Base-by-base conservation (phyloP, 345 rosid species). In the Arabis hirsuta region DNA sequence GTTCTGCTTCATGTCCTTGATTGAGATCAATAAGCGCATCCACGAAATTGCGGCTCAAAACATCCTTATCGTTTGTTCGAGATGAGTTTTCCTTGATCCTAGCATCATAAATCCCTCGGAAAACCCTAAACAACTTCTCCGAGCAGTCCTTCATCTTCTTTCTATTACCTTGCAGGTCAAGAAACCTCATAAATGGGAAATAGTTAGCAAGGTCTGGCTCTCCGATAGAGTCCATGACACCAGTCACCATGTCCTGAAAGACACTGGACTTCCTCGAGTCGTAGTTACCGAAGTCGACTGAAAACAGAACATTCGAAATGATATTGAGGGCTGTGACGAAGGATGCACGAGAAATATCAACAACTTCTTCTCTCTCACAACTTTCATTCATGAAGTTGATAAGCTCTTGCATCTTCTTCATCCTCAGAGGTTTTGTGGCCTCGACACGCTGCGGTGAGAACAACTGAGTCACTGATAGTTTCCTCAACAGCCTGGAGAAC, bases 381-480 rank as follows among this genome's bases (percentile, higher is more conserved):
- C 63, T 34, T 75, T 52, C 63, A 24, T 24, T 57, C 9, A 67
- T 3, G 57, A 60, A 75, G 51, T 14, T 60, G 6, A 75, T 8
- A 22, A 75, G 73, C 38, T 75, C 79, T 61, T 67, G 46, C 42
- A 68, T 69, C 46, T 67, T 75, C 16, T 75, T 67, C 79, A 59
- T 42, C 48, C 78, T 36, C 10, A 74, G n/a, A 22, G 14, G 14
- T 52, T 42, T 61, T 6, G 68, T 67, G 2, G 62, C 78, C 7
- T 74, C 73, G 4, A 74, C 22, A 10, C 68, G 62, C 10, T 74
- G 73, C 1, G 73, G 73, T 9, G 78, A 74, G 3, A 74, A 67
- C 42, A 74, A 20, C 7, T 67, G 68, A 51, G 47, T 60, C 13
- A 42, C 78, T 2, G 68, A 31, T 24, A 67, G 4, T 59, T 51